Conservation (phyloP, 2,329 filamentous ascomycete genomes). For the Neonectria magnoliae region DNA sequence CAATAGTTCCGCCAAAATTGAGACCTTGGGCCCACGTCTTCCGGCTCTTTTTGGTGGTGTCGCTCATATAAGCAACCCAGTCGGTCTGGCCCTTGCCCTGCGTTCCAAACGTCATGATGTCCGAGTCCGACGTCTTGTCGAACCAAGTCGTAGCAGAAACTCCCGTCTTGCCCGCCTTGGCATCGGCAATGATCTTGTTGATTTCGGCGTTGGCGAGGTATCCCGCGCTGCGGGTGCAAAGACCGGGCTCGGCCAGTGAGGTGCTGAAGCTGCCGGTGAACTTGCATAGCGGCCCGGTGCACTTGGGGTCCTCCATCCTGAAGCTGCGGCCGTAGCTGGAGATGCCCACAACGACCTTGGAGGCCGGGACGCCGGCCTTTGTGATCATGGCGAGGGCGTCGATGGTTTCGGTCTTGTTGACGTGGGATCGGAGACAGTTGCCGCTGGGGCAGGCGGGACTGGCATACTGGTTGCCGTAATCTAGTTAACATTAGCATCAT, state of each 20-base stretch:
- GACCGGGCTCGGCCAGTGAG: slow-evolving; percentile 38
- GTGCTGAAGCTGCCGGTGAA: slow-evolving; percentile 40
- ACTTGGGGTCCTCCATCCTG: slow-evolving; percentile 39
- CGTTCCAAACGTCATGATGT: slow-evolving; percentile 38
- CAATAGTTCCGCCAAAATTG: slow-evolving; percentile 45
- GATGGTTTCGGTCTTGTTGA: slow-evolving; percentile 53
- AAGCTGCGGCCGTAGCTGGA: slow-evolving; percentile 45
- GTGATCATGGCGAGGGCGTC: slow-evolving; percentile 51
- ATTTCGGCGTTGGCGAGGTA: slow-evolving; percentile 46
- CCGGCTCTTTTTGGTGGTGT: slow-evolving; percentile 38
- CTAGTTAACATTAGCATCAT: slow-evolving; percentile 21
- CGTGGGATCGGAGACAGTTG: slow-evolving; percentile 50
- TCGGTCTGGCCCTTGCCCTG: slow-evolving; percentile 37
- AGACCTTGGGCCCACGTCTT: slow-evolving; percentile 30
- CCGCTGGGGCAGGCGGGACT: slow-evolving; percentile 41
- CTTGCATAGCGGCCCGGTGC: slow-evolving; percentile 36
- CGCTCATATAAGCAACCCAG: slow-evolving; percentile 46
- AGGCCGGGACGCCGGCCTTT: slow-evolving; percentile 47
- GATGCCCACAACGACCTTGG: slow-evolving; percentile 46
- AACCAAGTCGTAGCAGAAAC: slow-evolving; percentile 33
- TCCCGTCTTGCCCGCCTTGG: slow-evolving; percentile 27
- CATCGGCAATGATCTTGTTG: slow-evolving; percentile 38
- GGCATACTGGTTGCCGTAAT: slow-evolving; percentile 41
- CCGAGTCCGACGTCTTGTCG: slow-evolving; percentile 36
- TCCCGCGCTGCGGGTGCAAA: slow-evolving; percentile 38